Base-by-base conservation (phyloP, 192 early-diverging fungal genomes). In the Kappamyces sp. region DNA sequence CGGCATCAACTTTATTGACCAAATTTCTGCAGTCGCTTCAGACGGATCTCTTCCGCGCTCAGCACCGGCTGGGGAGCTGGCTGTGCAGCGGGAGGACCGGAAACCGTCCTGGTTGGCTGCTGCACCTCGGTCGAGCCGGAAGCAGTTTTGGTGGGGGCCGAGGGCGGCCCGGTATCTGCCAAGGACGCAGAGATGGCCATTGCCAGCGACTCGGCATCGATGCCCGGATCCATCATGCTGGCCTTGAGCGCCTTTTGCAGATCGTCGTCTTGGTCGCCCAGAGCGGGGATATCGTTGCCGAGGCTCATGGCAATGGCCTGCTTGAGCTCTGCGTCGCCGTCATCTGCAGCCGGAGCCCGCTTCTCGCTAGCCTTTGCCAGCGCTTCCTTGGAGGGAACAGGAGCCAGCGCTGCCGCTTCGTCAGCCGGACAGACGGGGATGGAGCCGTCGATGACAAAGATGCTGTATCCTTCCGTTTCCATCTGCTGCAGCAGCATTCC, bases 381-480 rank as follows among this genome's bases (percentile, higher is more conserved):
- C 15, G 47, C 11, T 3, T 52, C 15, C 8, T 57, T 59, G 11
- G 54, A 34, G 5, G 77, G 77, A 4, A 64, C 45, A 22, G 77
- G 77, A 30, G 15, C 31, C 11, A 43, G 33, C 12, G 35, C 41
- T 1, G 77, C 77, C 57, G 60, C 66, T 2, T 58, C 33, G 52
- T 79, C 77, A 3, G 71, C 77, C 15, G 15, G 33, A 15, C 38
- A 55, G 3, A 40, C 52, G 12, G 69, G 65, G 11, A 72, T 37
- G 3, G 9, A 38, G 47, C 73, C 73, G 5, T 8, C 47, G n/a
- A 79, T 68, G 6, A 79, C 64, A 60, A 76, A 79, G 4, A 79
- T 65, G 12, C 63, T 66, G 49, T 76, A 79, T 32, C 77, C 77
- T 55, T 74, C 73, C 31, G 49, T 66, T 31, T 70, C 30, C 2